Conservation (phyloP, 805 yeast species). For the Ogataea glucozyma region DNA sequence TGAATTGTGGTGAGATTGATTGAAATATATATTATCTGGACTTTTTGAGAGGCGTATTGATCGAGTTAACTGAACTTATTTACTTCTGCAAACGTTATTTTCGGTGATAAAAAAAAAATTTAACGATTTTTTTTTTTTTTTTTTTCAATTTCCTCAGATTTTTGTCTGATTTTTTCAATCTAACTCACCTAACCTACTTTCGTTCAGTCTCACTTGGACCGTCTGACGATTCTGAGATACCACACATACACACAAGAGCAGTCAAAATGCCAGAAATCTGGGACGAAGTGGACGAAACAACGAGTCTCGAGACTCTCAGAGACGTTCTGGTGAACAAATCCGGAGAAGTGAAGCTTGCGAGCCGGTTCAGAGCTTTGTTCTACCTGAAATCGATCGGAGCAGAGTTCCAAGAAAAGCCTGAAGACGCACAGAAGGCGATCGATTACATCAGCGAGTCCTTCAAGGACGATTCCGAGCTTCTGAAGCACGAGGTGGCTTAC, state of each 20-base stretch:
- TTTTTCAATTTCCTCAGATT: background rate
- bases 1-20: background rate
- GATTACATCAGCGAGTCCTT: slow-evolving; percentile 86
- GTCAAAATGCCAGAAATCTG: slow-evolving; percentile 18
- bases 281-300: slow-evolving; percentile 31
- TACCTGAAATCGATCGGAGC: slow-evolving; percentile 84
- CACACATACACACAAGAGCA: slow-evolving; percentile 1
- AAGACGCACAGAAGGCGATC: slow-evolving; percentile 65
- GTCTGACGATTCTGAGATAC: too few relatives aligned
- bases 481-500: slow-evolving; percentile 97
- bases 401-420: slow-evolving; percentile 55
- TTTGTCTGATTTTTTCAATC: background rate
- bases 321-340: slow-evolving; percentile 64
- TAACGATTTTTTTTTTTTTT: slow-evolving; percentile 2
- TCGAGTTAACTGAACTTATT: too few relatives aligned
- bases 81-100: slow-evolving; percentile 4
- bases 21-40: background rate
- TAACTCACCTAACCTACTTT: too few relatives aligned
- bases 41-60: too few relatives aligned
- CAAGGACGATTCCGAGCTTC: slow-evolving; percentile 76
- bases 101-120: slow-evolving; percentile 12
- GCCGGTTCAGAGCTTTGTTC: slow-evolving; percentile 91
- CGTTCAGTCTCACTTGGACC: too few relatives aligned
- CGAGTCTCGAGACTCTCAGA: slow-evolving; percentile 62
- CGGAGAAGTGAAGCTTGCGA: slow-evolving; percentile 76